A percentile compares a stretch with the other conserved stretches of the same genome.
Evolutionary conservation across 2,329 filamentous ascomycete genomes (phyloP).

Genomic region (Colletotrichum agaves): DNA sequence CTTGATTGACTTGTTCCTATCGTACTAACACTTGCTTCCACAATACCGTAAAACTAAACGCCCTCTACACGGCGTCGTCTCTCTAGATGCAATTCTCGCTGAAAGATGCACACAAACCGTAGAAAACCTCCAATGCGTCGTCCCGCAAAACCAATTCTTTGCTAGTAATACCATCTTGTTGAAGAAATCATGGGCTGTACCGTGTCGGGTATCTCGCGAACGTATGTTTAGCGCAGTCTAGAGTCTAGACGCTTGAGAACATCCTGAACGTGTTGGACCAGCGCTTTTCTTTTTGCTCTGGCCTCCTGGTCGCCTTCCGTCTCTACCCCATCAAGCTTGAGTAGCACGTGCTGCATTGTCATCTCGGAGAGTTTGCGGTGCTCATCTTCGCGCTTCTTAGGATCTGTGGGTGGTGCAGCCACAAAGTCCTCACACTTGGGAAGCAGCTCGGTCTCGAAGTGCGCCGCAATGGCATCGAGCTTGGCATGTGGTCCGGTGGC

Average conservation of each 20-base stretch:
- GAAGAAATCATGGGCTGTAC: conserved; percentile 13
- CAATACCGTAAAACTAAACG: background rate
- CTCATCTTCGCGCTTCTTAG: conserved; percentile 76
- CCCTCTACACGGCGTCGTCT: conserved; percentile 3
- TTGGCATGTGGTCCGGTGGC: conserved; percentile 65
- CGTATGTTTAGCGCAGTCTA: conserved; percentile 5
- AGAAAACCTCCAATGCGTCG: conserved; percentile 14
- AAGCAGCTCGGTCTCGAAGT: conserved; percentile 73
- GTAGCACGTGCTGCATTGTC: conserved; percentile 77
- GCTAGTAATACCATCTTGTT: conserved; percentile 18
- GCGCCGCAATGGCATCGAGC: conserved; percentile 71
- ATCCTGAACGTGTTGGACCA: conserved; percentile 78
- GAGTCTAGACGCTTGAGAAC: conserved; percentile 74
- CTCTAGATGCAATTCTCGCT: conserved; percentile 38
- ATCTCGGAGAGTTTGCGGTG: conserved; percentile 81
- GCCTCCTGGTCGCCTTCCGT: conserved; percentile 75
- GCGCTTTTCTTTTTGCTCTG: conserved; percentile 72
- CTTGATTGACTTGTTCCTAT: background rate
- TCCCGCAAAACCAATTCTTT: conserved; percentile 13
- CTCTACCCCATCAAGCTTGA: conserved; percentile 83
- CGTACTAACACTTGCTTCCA: conserved; percentile 11
- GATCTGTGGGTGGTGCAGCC: conserved; percentile 70
- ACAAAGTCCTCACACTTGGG: conserved; percentile 73
- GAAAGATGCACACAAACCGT: conserved; percentile 27
- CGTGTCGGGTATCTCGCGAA: conserved; percentile 8